Base-by-base conservation (phyloP, 805 yeast genomes). In the Torulaspora franciscae region DNA sequence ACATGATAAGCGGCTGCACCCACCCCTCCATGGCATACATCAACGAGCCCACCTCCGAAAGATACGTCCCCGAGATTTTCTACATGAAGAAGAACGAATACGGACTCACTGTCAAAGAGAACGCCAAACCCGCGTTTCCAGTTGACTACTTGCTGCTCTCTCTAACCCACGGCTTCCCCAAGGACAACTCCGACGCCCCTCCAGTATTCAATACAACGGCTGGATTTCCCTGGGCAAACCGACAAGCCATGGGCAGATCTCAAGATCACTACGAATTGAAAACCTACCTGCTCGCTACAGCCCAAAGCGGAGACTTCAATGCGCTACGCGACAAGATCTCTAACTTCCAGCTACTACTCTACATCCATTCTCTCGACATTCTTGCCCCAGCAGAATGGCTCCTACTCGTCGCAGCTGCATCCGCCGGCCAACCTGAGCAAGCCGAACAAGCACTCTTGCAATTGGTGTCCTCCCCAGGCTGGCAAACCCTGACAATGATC, bases 51-150 rank as follows among this genome's bases (percentile, higher is more conserved):
- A 77, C 78, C 32, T 73, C 75, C 14, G 75, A 73, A 7, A 75
- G 96, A 45, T 93, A 91, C 55, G 98, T 93, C 11, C 99, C 99
- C 0, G 99, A 93, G 50, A 83, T 93, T 22, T 85, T 86, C 58
- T 93, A 84, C 71, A 80, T 81, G 65, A 81, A 79, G 61, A 75
- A 79, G 48, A 93, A 93, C 61, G 97, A 93, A 67, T 93, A 93
- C 66, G 86, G 86, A 3, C 69, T 88, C 25, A 80, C 87, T 29
- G 95, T 93, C n/a, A 88, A 88, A 57, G 78, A 80, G 33, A 84
- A 86, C 59, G 95, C 96, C 1, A 83, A 83, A 57, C 96, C 96
- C 1, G 85, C 93, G 19, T 86, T 89, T 62, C 97, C 97, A 1
- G 89, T 85, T n/a, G 96, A 89, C 49, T 89, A 85, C 61, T 65